A percentile compares a stretch with the other conserved stretches of the same genome.
Conservation (phyloP, 2,329 filamentous ascomycete genomes). For the Huntiella bhutanensis region DNA sequence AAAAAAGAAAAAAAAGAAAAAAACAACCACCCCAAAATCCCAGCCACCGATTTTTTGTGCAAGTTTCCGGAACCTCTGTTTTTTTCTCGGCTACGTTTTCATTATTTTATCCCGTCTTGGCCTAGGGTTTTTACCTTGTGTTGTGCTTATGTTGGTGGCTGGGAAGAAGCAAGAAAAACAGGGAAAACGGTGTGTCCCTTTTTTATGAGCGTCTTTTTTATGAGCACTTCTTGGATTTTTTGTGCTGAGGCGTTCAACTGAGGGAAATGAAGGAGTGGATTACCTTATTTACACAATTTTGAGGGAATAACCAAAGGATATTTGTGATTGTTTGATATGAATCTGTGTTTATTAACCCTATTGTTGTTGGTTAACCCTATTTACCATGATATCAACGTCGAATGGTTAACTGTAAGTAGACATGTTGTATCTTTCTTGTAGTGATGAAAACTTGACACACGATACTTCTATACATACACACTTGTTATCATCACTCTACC, state of each 20-base stretch:
- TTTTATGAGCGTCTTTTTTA: not conserved
- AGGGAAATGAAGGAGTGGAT: not conserved
- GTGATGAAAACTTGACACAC: not conserved
- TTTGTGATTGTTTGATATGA: not conserved
- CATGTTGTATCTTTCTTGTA: not conserved
- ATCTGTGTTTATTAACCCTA: not conserved
- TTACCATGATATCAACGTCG: not conserved
- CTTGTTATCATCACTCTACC: no score
- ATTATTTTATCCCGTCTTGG: not conserved
- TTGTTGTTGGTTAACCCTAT: not conserved
- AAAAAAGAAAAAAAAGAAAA: not conserved
- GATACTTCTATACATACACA: not conserved
- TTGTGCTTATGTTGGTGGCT: no score
- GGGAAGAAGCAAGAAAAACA: no score
- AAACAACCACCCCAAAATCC: not conserved
- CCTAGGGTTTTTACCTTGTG: not conserved
- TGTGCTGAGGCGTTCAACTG: not conserved
- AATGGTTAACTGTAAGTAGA: not conserved
- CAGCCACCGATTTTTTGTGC: not conserved
- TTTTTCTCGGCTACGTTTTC: not conserved
- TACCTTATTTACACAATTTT: not conserved
- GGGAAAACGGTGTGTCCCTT: no score
- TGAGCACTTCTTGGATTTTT: not conserved
- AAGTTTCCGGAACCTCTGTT: not conserved
- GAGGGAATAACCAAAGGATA: not conserved